Percentiles rank a stretch among this genome's conserved stretches.
Conservation (phyloP, 2,329 filamentous ascomycete genomes). For the Shiraia sp. region DNA sequence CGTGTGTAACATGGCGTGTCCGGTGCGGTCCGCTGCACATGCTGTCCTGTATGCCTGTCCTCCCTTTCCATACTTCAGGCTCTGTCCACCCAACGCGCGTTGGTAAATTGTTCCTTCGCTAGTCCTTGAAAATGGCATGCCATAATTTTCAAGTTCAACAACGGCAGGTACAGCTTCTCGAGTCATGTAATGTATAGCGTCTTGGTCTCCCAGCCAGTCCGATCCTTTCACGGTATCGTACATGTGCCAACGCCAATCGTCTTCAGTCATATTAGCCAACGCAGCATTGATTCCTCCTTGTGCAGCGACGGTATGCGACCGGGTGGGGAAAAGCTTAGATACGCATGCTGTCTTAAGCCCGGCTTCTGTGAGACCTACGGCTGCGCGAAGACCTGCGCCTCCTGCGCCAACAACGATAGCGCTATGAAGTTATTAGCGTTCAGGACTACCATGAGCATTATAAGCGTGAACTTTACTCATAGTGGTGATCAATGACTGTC, state of each 20-base stretch:
- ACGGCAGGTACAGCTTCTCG: slow-evolving; percentile 89
- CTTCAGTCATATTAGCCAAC: slow-evolving; percentile 86
- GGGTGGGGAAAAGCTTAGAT: slow-evolving; percentile 81
- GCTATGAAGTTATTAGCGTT: too few relatives aligned
- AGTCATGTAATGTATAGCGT: slow-evolving; percentile 99
- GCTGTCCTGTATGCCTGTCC: slow-evolving; percentile 96
- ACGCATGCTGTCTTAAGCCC: slow-evolving; percentile 91
- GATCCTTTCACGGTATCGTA: slow-evolving; percentile 98
- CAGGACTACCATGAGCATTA: background rate
- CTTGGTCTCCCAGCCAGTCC: slow-evolving; percentile 96
- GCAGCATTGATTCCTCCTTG: slow-evolving; percentile 85
- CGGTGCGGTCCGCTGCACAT: slow-evolving; percentile 95
- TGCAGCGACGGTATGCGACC: slow-evolving; percentile 79
- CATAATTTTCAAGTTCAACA: slow-evolving; percentile 95
- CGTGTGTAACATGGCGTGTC: slow-evolving; percentile 96
- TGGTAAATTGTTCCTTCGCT: slow-evolving; percentile 98
- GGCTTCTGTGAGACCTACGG: slow-evolving; percentile 83
- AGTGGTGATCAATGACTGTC: slow-evolving; percentile 40
- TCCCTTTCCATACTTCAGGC: slow-evolving; percentile 91
- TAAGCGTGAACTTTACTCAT: slow-evolving; percentile 27
- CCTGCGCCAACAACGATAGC: slow-evolving; percentile 89
- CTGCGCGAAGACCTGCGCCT: slow-evolving; percentile 78
- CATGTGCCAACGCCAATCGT: slow-evolving; percentile 99
- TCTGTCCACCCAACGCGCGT: slow-evolving; percentile 97
- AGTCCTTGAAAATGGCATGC: slow-evolving; percentile 93